phyloP scores from a whole-genome alignment of 768 basidiomycete genomes.

The Neoboletus subvelutipes region DNA sequence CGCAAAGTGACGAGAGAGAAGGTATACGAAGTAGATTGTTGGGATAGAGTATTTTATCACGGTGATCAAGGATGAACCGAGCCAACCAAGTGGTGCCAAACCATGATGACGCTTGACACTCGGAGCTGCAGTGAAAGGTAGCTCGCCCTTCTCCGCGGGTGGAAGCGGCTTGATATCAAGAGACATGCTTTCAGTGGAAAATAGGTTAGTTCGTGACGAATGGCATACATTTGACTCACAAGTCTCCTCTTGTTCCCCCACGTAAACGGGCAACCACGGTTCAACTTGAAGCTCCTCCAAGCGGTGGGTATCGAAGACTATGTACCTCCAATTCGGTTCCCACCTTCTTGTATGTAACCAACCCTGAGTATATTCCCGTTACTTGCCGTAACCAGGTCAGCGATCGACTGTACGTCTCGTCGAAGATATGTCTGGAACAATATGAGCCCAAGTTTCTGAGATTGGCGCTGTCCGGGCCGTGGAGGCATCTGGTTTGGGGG shows the following conservation, averaged over 20 bases:
- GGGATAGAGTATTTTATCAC: conserved; percentile 21
- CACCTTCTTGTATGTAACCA: not conserved
- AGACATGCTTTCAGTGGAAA: conserved; percentile 9
- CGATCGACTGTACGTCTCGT: not conserved
- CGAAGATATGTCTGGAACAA: too few relatives aligned
- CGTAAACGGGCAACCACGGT: not conserved
- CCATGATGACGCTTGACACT: not conserved
- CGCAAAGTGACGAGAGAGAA: conserved; percentile 12
- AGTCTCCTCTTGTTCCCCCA: too few relatives aligned
- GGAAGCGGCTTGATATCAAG: conserved; percentile 9
- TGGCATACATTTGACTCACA: not conserved
- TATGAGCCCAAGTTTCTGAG: not conserved
- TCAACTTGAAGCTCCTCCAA: not conserved
- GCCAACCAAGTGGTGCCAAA: not conserved
- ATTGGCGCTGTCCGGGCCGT: not conserved
- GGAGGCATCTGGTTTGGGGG: not conserved
- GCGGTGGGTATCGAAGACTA: not conserved
- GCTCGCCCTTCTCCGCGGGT: conserved; percentile 19
- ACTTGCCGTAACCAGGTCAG: not conserved
- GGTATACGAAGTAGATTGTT: conserved; percentile 20
- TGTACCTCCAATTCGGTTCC: not conserved
- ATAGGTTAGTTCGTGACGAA: not conserved
- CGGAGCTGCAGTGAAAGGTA: conserved; percentile 13
- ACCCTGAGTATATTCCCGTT: not conserved
- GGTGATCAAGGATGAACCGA: conserved; percentile 3